Base-by-base conservation (phyloP, 305 asterid genomes). In the Petunia hybrid region DNA sequence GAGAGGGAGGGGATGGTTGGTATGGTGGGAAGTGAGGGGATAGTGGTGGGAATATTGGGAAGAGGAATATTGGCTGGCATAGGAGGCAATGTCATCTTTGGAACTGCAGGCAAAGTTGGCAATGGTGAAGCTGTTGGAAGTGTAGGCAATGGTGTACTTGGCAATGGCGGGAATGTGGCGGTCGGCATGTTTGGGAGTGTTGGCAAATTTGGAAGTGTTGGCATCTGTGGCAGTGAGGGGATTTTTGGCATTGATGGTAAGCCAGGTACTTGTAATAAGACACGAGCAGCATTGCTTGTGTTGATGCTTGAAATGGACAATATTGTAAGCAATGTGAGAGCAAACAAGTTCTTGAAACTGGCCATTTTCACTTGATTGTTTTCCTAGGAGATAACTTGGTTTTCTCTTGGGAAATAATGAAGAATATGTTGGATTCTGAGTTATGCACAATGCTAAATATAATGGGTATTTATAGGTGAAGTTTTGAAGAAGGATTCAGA, bases 121-220 rank as follows among this genome's bases (percentile, higher is more conserved):
- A 88, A 59, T 78, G 86, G 82, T 40, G 85, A 13, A 78, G 56
- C 43, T 0, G 83, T 69, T 1, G 87, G 90, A 7, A 78, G 0
- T 7, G 83, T 66, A 5, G 87, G 87, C 68, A 81, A 35, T 5
- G 80, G 71, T 9, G 7, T 64, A 67, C 83, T 74, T 69, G 87
- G 87, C 36, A 60, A n/a, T 40, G 89, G 85, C 7, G 87, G 87
- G 62, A 80, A 22, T 13, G 85, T 79, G 10, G 77, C 51, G 6
- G 82, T 8, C 1, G 88, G 87, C 76, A 87, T 67, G 51, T 2
- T 59, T 12, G 87, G 82, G 3, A 80, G 35, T 40, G 81, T 82
- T 45, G 87, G 87, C 71, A 82, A 48, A 43, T 82, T 42, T 1
- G 88, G 82, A 45, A 83, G n/a, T 13, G 65, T 45, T 1, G 84